Percentiles rank a stretch among this genome's conserved stretches.
phyloP scores from a whole-genome alignment of 2,329 filamentous ascomycete species.

The Immersiporthe knoxdaviesiana region DNA sequence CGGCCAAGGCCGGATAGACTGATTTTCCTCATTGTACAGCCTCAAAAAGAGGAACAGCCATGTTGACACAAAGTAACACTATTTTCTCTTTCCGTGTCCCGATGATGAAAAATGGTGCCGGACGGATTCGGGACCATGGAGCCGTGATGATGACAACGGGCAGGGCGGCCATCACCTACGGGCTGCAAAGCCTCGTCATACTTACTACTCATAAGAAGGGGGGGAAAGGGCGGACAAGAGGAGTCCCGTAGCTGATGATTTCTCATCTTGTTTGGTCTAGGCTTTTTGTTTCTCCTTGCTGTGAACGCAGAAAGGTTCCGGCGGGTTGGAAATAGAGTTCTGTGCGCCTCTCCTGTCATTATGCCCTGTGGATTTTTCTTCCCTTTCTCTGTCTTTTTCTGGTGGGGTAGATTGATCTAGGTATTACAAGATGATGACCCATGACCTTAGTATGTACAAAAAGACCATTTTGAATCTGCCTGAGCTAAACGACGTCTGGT shows the following conservation, averaged over 20 bases:
- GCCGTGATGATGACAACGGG: constrained; percentile 8
- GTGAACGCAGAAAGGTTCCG: not conserved
- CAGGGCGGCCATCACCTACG: not conserved
- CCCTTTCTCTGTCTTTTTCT: no score
- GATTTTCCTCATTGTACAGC: not conserved
- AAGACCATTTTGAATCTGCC: not conserved
- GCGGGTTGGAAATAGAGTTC: not conserved
- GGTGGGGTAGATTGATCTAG: not conserved
- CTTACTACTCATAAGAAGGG: not conserved
- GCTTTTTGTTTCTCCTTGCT: not conserved
- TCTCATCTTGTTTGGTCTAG: constrained; percentile 3
- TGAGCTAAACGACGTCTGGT: not conserved
- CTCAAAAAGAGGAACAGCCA: not conserved
- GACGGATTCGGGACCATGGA: not conserved
- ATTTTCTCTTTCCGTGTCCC: not conserved
- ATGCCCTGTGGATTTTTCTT: not conserved
- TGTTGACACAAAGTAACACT: not conserved
- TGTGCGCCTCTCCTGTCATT: constrained; percentile 1
- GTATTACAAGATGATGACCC: not conserved
- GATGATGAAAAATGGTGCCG: not conserved
- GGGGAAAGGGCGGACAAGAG: no score
- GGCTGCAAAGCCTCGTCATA: constrained; percentile 8
- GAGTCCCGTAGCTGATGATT: not conserved
- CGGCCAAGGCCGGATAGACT: not conserved
- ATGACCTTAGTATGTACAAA: not conserved